Evolutionary conservation across 129 eudicot genomes (phyloP), one percentile per base, ranked within the genome.

Genomic region (Saussurea involucrata): DNA sequence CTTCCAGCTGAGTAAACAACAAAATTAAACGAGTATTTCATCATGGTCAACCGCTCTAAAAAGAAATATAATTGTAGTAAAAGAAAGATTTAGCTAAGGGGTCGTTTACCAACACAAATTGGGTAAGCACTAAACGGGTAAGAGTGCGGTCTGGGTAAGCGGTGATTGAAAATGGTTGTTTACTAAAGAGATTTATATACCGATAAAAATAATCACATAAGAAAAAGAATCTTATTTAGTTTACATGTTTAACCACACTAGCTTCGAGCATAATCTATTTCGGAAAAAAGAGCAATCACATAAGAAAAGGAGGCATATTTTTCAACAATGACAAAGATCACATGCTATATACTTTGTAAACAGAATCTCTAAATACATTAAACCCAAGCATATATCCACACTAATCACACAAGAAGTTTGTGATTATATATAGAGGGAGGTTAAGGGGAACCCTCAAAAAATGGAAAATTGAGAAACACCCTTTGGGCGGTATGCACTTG

Each of bases 1-100:
- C 81, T 74, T 89, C 97, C 31, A 87, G 78, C 88, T 79, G 84
- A 34, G 28, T 8, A 64, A 53, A 65, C 25, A 32, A 17, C 34
- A 63, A 74, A 76, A n/a, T n/a, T n/a, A n/a, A 17, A 69, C 27
- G 4, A 17, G 25, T 25, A 24, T 18, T 71, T 28, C 63, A 18
- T 27, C 44, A 76, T 3, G 44, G 44, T 73, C 12, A 32, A 17
- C 55, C 20, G 34, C 33, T 68, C 42, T 24, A n/a, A 5, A 63
- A 72, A 12, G 24, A 71, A 31, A 66, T 12, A 69, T 22, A 64
- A 69, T 53, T n/a, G 0, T 40, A 10, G 15, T 10, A 40, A 40
- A 40, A 40, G 15, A 40, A 40, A 40, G 11, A 46, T 46, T 46
- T 46, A 3, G 58, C 20, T 46, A 15, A 46, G 6, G 58, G 20